Evolutionary conservation across 23 red algal species (phyloP).

Genomic region (Cyanidiococcus yangmingshanensis): DNA sequence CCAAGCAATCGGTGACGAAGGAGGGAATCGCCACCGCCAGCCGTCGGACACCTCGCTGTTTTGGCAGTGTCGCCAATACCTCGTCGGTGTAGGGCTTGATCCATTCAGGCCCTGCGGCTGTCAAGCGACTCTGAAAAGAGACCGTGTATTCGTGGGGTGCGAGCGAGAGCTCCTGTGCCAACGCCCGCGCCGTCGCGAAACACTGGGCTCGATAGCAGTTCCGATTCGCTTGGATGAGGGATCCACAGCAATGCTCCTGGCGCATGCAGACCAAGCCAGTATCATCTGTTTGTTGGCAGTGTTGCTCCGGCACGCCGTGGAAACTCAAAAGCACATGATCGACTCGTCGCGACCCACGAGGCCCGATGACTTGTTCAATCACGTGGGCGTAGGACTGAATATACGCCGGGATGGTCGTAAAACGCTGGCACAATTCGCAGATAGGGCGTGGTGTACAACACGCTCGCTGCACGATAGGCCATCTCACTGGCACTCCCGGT

Average conservation of each 20-base stretch:
- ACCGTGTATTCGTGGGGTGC: constrained; percentile 77
- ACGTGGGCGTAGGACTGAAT: constrained; percentile 54
- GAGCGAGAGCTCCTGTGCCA: constrained; percentile 52
- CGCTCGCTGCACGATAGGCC: constrained; percentile 69
- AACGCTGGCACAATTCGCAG: constrained; percentile 94
- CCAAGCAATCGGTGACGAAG: constrained; percentile 92
- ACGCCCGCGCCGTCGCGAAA: constrained; percentile 63
- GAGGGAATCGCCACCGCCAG: constrained; percentile 78
- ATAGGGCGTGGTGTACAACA: constrained; percentile 87
- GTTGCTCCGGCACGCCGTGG: constrained; percentile 81
- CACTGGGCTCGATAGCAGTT: constrained; percentile 97
- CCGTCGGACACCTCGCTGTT: constrained; percentile 56
- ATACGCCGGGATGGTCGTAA: constrained; percentile 90
- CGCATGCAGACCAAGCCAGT: constrained; percentile 61
- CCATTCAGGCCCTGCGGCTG: constrained; percentile 89
- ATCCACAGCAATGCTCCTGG: constrained; percentile 57
- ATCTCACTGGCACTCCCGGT: constrained; percentile 89
- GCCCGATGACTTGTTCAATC: constrained; percentile 61
- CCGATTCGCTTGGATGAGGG: constrained; percentile 78
- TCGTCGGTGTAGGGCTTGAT: constrained; percentile 96
- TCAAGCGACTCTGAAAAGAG: constrained; percentile 82
- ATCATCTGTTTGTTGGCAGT: constrained; percentile 88
- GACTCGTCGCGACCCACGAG: constrained; percentile 42
- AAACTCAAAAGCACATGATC: constrained; percentile 97
- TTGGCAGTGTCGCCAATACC: constrained; percentile 49